These are phyloP conservation scores for Chimonanthus salicifolius DNA, from an alignment of 164 flowering plant genomes.

Conservation along the genomic window DNA sequence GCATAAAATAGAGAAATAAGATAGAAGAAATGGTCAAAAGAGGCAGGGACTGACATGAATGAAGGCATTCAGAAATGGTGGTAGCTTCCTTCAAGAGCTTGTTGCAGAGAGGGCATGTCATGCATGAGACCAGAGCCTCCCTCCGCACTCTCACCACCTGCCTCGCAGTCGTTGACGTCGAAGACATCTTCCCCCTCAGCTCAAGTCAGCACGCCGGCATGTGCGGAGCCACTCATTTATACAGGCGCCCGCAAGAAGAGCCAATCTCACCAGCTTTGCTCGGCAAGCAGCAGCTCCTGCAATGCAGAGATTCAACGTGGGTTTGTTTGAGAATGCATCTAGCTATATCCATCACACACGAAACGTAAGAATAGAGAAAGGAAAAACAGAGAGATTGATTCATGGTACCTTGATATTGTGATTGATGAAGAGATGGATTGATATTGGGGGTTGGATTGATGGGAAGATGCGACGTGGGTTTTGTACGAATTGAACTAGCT, in stretches of 20 bases:
- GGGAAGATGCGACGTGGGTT: conserved; percentile 29
- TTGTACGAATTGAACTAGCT: conserved; percentile 17
- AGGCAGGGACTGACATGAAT: conserved; percentile 63
- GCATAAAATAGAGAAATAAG: not conserved
- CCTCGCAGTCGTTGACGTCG: conserved; percentile 5
- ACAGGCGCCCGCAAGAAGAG: not conserved
- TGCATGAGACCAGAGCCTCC: conserved; percentile 64
- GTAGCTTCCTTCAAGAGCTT: conserved; percentile 78
- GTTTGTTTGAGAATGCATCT: conserved; percentile 25
- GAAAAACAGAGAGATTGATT: not conserved
- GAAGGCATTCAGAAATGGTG: conserved; percentile 86
- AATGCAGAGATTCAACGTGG: conserved; percentile 22
- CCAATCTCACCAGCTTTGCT: not conserved
- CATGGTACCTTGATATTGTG: conserved; percentile 14
- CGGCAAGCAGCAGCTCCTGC: conserved; percentile 9
- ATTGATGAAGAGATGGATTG: not conserved
- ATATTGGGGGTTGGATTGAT: conserved; percentile 13
- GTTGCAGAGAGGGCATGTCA: conserved; percentile 86
- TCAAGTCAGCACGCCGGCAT: conserved; percentile 19
- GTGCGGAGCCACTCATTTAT: conserved; percentile 32
- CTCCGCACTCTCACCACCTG: conserved; percentile 68
- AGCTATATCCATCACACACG: not conserved
- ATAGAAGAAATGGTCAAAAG: not conserved
- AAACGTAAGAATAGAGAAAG: not conserved
- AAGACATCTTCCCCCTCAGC: conserved; percentile 30